These are phyloP conservation scores for Batkoa obscura DNA, from an alignment of 371 early-diverging fungal genomes.

Conservation along the genomic window DNA sequence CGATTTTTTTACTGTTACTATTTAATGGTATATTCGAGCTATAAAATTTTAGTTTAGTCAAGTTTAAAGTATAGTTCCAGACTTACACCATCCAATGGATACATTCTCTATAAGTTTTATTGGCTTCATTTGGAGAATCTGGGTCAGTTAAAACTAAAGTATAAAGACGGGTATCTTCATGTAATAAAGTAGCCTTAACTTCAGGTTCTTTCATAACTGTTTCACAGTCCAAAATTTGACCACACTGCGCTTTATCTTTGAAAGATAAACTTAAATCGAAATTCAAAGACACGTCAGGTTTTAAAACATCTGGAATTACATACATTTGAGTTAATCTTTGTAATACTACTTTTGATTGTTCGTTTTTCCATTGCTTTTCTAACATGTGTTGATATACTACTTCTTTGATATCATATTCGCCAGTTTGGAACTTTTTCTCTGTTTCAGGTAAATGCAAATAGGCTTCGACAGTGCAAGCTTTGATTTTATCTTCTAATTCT, in stretches of 20 bases:
- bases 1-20: constrained; percentile 8
- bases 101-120: constrained; percentile 36
- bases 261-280: constrained; percentile 27
- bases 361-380: not conserved
- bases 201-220: constrained; percentile 33
- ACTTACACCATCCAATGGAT: constrained; percentile 44
- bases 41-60: not conserved
- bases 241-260: constrained; percentile 18
- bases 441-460: constrained; percentile 1
- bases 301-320: constrained; percentile 54
- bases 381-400: not conserved
- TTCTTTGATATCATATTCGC: not conserved
- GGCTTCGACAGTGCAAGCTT: not conserved
- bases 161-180: constrained; percentile 40
- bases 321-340: constrained; percentile 57
- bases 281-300: constrained; percentile 23
- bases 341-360: not conserved
- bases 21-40: constrained; percentile 31
- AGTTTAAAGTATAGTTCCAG: not conserved
- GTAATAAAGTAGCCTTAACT: constrained; percentile 38
- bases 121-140: constrained; percentile 35
- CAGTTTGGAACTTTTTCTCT: not conserved
- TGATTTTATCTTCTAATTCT: no score
- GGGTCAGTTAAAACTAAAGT: constrained; percentile 57
- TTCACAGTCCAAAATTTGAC: not conserved